Evolutionary conservation across 306 rosid genomes (phyloP).

Genomic region (Begonia peltatifolia): DNA sequence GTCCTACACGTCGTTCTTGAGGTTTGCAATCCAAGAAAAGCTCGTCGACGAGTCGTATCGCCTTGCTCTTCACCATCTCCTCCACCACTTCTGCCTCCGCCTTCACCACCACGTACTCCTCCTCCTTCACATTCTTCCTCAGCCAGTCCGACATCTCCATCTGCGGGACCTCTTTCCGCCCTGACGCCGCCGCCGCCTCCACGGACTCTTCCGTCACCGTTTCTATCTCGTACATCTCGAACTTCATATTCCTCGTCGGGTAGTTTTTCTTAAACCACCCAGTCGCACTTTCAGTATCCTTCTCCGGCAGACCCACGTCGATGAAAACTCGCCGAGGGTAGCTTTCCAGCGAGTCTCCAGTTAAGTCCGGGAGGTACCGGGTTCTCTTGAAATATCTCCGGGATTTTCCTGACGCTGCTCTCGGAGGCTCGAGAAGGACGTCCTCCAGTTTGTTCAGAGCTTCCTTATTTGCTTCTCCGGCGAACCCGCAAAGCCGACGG

Average conservation of each 20-base stretch:
- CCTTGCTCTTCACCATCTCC: conserved; percentile 36
- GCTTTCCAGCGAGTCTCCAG: conserved; percentile 45
- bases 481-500: conserved; percentile 14
- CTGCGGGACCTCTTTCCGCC: conserved; percentile 12
- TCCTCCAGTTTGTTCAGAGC: conserved; percentile 60
- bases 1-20: conserved; percentile 14
- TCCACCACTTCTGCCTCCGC: conserved; percentile 57
- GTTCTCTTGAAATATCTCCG: conserved; percentile 35
- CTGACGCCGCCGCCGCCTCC: conserved; percentile 8
- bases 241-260: conserved; percentile 40
- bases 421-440: conserved; percentile 68
- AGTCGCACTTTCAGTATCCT: conserved; percentile 15
- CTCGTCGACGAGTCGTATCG: conserved; percentile 46
- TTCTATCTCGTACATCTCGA: conserved; percentile 44
- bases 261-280: conserved; percentile 41
- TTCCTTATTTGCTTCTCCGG: conserved; percentile 33
- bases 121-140: conserved; percentile 42
- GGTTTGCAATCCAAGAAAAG: conserved; percentile 69
- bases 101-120: conserved; percentile 69
- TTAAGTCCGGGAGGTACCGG: conserved; percentile 33
- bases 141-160: conserved; percentile 47
- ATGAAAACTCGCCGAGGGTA: conserved; percentile 49
- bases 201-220: conserved; percentile 17
- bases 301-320: conserved; percentile 31
- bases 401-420: conserved; percentile 52